These are phyloP conservation scores for Diaporthe vexans DNA, from an alignment of 2,329 filamentous ascomycete genomes.

Conservation along the genomic window DNA sequence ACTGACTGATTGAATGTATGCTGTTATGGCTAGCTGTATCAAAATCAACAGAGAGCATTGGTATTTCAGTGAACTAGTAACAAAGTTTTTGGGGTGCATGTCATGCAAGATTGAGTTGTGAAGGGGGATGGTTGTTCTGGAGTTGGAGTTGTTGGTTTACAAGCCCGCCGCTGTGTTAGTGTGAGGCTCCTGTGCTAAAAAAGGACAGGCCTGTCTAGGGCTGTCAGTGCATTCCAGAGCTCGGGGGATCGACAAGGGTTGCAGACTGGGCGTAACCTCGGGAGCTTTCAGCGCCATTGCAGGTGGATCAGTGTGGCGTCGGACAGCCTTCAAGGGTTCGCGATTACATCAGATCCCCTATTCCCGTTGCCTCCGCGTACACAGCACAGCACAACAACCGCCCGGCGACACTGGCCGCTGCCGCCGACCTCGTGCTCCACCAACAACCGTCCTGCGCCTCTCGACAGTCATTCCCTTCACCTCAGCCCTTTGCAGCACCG, in stretches of 20 bases:
- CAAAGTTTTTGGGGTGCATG: neutral
- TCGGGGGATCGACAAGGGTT: slow-evolving; percentile 30
- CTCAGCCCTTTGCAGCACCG: neutral
- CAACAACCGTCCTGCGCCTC: neutral
- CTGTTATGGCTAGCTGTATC: slow-evolving; percentile 23
- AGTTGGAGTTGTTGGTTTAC: neutral
- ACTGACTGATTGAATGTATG: slow-evolving; percentile 28
- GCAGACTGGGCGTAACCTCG: slow-evolving; percentile 34
- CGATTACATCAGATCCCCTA: slow-evolving; percentile 34
- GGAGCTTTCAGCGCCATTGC: slow-evolving; percentile 29
- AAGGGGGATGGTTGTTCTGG: neutral
- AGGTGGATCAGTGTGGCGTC: slow-evolving; percentile 28
- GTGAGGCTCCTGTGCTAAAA: slow-evolving; percentile 25
- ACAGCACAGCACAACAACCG: neutral
- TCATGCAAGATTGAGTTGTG: neutral
- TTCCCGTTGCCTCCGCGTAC: neutral
- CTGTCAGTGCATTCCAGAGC: slow-evolving; percentile 7
- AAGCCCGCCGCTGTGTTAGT: neutral
- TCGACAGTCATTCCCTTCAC: slow-evolving; percentile 1
- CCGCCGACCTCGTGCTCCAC: slow-evolving; percentile 3
- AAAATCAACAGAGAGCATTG: slow-evolving; percentile 21
- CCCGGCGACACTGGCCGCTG: slow-evolving; percentile 6
- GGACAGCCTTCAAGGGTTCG: slow-evolving; percentile 21
- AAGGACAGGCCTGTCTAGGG: neutral
- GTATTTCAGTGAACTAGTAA: neutral